Base-by-base conservation (phyloP, 2,329 filamentous ascomycete genomes). In the Claviceps cyperi region DNA sequence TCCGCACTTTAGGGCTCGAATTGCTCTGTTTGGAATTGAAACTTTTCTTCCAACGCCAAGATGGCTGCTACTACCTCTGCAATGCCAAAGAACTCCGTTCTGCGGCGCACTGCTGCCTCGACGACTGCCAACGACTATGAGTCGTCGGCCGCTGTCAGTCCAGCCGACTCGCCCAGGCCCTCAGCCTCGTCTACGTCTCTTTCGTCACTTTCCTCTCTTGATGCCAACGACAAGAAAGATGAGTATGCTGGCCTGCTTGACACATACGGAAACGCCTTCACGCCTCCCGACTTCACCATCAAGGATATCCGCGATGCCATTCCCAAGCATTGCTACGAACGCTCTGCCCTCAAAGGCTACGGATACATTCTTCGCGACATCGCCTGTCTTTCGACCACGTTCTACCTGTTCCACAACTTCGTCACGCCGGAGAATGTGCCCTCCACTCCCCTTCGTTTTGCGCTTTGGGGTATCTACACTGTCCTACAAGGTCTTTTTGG, bases 231-330 rank as follows among this genome's bases (percentile, higher is more conserved):
- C 58, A 49, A 60, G 58, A 65, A 69, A 55, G 49, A 61, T 50
- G 55, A 58, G 57, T 81, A 77, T 58, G 80, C 78, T 60, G 80
- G 82, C 66, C 78, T 98, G 58, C 62, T 92, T 56, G 90, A 98
- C 71, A 91, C 88, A 13, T 92, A 94, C 66, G 92, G 92, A 69
- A 95, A 97, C 69, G 78, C 89, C 62, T 98, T 98, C 74, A 76
- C 87, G 68, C 77, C 94, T 51, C 92, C 92, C 58, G 84, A 97
- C 70, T 98, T 85, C 75, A 94, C 89, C 64, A 94, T 98, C 77
- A 95, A 95, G 76, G 80, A 98, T 65, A 91, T 98, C 65, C 84
- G 88, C 62, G 86, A 95, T 71, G 92, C 92, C 66, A 98, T 98
- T 59, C 92, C 92, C 56, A 88, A 90, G 70, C 92, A 96, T 77